Evolutionary conservation across 495 filamentous ascomycete species (phyloP).

Genomic region (Hypoxylon cercidicola): DNA sequence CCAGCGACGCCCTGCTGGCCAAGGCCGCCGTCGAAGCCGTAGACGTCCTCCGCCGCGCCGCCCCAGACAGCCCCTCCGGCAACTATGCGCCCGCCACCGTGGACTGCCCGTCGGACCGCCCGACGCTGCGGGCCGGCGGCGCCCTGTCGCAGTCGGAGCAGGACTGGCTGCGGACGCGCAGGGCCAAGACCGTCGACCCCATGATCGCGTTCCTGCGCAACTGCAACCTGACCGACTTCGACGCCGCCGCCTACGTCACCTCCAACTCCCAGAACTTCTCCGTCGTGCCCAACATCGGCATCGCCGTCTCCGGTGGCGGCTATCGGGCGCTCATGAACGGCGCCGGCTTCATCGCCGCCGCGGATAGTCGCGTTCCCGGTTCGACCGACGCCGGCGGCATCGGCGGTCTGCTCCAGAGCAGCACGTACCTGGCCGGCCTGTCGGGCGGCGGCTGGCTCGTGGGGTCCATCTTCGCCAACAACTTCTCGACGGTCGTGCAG

Average conservation of each 20-base stretch:
- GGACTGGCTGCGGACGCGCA: slow-evolving; percentile 68
- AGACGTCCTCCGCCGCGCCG: slow-evolving; percentile 49
- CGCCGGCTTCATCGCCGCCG: slow-evolving; percentile 86
- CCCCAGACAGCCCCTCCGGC: slow-evolving; percentile 65
- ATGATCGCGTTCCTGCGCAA: slow-evolving; percentile 78
- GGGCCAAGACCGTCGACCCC: slow-evolving; percentile 68
- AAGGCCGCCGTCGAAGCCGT: slow-evolving; percentile 17
- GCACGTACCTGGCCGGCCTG: slow-evolving; percentile 86
- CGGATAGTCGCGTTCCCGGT: slow-evolving; percentile 78
- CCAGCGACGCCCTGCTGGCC: slow-evolving; percentile 12
- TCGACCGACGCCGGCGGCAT: slow-evolving; percentile 74
- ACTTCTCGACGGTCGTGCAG: slow-evolving; percentile 78
- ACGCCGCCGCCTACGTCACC: slow-evolving; percentile 74
- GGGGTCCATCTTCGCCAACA: slow-evolving; percentile 86
- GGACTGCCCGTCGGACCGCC: slow-evolving; percentile 60
- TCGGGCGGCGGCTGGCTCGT: slow-evolving; percentile 92
- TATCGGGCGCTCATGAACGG: slow-evolving; percentile 91
- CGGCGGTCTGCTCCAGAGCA: slow-evolving; percentile 84
- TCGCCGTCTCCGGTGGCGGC: slow-evolving; percentile 75
- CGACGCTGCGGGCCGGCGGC: slow-evolving; percentile 62
- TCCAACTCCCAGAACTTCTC: slow-evolving; percentile 65
- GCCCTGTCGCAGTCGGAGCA: slow-evolving; percentile 73
- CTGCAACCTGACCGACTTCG: slow-evolving; percentile 78
- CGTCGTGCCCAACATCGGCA: slow-evolving; percentile 72
- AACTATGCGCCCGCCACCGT: slow-evolving; percentile 65